Evolutionary conservation across 352 stramenopile species (phyloP), one percentile per base, ranked within the genome.

Genomic region (Pythium angustatum): DNA sequence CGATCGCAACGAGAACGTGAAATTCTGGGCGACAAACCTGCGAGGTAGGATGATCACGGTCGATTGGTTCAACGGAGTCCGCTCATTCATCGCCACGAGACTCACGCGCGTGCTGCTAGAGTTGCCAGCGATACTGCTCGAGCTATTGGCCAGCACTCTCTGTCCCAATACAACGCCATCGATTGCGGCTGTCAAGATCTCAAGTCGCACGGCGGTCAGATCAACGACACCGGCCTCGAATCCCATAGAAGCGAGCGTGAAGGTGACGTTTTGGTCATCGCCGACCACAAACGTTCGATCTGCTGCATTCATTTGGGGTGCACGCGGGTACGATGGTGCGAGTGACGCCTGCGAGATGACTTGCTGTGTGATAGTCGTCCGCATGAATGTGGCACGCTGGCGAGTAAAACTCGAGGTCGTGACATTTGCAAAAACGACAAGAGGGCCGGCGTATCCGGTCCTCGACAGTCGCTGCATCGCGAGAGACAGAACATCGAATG

Each of bases 241-340:
- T 0, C 69, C 74, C 33, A 83, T 56, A 0, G 78, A 47, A 2
- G 66, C 49, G 2, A 87, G 41, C 17, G 57, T 55, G 17, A 87
- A 77, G 0, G 62, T 75, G 9, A 83, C 62, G 41, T 67, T 81
- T 51, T 83, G 66, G 53, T 85, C 72, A 15, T 87, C 74, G 5
- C 19, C 33, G 11, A 84, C 59, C 40, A 74, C 57, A 28, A 86
- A 82, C 0, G 53, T 57, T 38, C 64, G 55, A 28, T 30, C 36
- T 6, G 31, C 40, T 17, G 6, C 12, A n/a, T 8, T 57, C 19
- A 45, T 5, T 15, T 33, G 53, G 2, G 8, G 50, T 17, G 28
- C 28, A 1, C 48, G 44, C 21, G 52, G 62, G 17, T 54, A 49
- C 2, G 50, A 52, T 34, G 44, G 61, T 1, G 53, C 47, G 8